phyloP scores from a whole-genome alignment of 768 basidiomycete species.

The Daedalea quercina region DNA sequence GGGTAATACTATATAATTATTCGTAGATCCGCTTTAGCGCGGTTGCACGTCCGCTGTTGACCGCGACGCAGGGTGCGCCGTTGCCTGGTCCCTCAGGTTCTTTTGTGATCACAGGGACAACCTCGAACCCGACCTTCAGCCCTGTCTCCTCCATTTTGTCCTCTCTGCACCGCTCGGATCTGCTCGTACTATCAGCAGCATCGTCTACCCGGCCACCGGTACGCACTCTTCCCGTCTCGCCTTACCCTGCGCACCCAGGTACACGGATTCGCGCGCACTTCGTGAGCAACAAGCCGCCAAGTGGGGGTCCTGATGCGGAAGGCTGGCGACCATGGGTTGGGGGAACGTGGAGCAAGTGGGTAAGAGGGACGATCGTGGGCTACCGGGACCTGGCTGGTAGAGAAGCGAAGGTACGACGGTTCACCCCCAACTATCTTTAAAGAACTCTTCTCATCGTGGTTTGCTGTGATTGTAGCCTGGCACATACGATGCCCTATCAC shows the following conservation, averaged over 20 bases:
- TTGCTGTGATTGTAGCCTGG: conserved; percentile 39
- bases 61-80: conserved; percentile 5
- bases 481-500: conserved; percentile 58
- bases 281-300: conserved; percentile 36
- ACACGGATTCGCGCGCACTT: conserved; percentile 48
- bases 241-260: conserved; percentile 46
- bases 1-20: not conserved
- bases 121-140: conserved; percentile 27
- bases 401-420: conserved; percentile 42
- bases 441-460: not conserved
- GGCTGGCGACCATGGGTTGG: conserved; percentile 47
- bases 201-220: conserved; percentile 18
- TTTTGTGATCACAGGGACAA: conserved; percentile 34
- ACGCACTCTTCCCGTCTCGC: conserved; percentile 51
- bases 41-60: conserved; percentile 16
- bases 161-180: conserved; percentile 52
- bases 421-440: not conserved
- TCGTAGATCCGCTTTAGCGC: conserved; percentile 31
- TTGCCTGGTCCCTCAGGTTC: conserved; percentile 28
- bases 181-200: conserved; percentile 36
- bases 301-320: conserved; percentile 15
- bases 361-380: conserved; percentile 41
- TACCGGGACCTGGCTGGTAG: conserved; percentile 56
- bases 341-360: conserved; percentile 52
- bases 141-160: conserved; percentile 43